Conservation (phyloP, 1,139 yeast genomes). For the Kodamaea sp. region DNA sequence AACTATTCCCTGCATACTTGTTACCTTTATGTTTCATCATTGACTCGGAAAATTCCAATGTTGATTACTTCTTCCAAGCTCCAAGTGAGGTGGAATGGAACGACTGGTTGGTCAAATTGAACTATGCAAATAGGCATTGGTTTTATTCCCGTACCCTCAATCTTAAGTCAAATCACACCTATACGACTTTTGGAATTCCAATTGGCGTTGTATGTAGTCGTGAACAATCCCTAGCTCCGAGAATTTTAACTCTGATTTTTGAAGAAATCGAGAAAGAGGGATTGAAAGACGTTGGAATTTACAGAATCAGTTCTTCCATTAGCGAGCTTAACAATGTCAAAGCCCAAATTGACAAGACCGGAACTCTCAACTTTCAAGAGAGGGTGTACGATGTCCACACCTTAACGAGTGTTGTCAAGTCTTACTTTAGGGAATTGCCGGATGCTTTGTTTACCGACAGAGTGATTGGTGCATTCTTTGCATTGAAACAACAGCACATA, state of each 20-base stretch:
- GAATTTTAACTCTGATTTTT: constrained; percentile 62
- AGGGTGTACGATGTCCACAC: constrained; percentile 84
- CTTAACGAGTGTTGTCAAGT: constrained; percentile 85
- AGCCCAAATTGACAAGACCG: constrained; percentile 70
- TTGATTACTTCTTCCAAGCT: constrained; percentile 72
- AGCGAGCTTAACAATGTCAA: constrained; percentile 74
- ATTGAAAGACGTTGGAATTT: constrained; percentile 85
- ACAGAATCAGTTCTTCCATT: constrained; percentile 87
- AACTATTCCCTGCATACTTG: constrained; percentile 56
- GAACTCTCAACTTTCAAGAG: constrained; percentile 57
- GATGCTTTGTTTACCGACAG: constrained; percentile 73
- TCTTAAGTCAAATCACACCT: constrained; percentile 30
- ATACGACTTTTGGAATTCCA: constrained; percentile 85
- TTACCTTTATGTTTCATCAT: constrained; percentile 62
- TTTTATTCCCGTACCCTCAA: constrained; percentile 47
- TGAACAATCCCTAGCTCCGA: constrained; percentile 64
- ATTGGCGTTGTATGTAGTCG: constrained; percentile 71
- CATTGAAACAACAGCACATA: constrained; percentile 30
- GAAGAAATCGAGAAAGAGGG: constrained; percentile 82
- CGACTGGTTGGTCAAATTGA: constrained; percentile 68
- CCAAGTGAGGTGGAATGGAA: constrained; percentile 61
- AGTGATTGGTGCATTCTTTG: constrained; percentile 52
- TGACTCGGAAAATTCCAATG: constrained; percentile 49
- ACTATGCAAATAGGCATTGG: constrained; percentile 58
- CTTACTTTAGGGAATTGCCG: constrained; percentile 83